Conservation (phyloP, 768 basidiomycete genomes). For the Auriscalpium microsporum region DNA sequence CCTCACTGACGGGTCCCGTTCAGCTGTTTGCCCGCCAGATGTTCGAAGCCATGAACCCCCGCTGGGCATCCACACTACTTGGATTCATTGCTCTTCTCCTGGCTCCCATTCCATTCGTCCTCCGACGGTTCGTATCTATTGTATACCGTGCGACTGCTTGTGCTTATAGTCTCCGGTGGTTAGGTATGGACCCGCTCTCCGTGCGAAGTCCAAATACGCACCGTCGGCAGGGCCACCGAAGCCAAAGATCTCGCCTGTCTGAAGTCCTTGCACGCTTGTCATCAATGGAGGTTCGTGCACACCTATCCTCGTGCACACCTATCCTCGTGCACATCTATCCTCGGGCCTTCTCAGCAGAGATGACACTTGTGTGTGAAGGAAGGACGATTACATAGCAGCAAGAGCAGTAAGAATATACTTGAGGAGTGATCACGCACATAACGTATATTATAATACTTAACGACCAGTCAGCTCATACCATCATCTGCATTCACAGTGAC, state of each 20-base stretch:
- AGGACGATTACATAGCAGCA: too few species aligned
- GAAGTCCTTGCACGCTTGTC: too few species aligned
- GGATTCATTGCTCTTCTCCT: slow-evolving; percentile 43
- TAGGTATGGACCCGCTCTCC: slow-evolving; percentile 9
- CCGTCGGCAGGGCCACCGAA: slow-evolving; percentile 2
- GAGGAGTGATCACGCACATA: too few species aligned
- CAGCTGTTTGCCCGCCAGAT: slow-evolving; percentile 47
- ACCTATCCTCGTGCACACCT: too few species aligned
- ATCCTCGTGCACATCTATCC: too few species aligned
- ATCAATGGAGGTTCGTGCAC: too few species aligned
- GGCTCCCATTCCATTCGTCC: slow-evolving; percentile 32
- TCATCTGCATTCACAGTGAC: too few species aligned
- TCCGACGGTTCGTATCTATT: slow-evolving; percentile 11
- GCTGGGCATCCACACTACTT: slow-evolving; percentile 52
- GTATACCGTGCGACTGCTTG: not conserved
- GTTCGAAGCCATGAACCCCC: slow-evolving; percentile 40
- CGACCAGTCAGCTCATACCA: too few species aligned
- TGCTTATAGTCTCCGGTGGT: not conserved
- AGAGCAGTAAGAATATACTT: too few species aligned
- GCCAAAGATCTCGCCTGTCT: not conserved
- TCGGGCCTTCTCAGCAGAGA: too few species aligned
- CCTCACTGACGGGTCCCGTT: not conserved
- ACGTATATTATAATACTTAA: too few species aligned
- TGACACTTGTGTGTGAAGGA: too few species aligned
- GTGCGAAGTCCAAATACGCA: slow-evolving; percentile 9